These are phyloP conservation scores for Populus tomentosa DNA, from an alignment of 441 rosid species.

Conservation along the genomic window DNA sequence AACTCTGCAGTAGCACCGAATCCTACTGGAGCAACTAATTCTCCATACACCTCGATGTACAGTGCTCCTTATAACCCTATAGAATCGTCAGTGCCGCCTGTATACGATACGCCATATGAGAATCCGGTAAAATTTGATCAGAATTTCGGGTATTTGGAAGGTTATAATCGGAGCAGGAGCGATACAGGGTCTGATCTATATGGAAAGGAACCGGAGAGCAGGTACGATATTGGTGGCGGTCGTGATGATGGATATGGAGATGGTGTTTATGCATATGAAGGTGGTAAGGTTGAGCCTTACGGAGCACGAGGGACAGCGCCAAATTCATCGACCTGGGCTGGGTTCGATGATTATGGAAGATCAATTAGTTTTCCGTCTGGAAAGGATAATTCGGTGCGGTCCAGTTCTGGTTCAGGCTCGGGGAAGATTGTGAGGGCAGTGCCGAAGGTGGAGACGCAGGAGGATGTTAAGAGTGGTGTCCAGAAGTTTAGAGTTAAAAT, in stretches of 20 bases:
- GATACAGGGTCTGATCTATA: conserved; percentile 54
- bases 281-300: conserved; percentile 85
- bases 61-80: conserved; percentile 38
- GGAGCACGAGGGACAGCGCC: conserved; percentile 94
- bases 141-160: conserved; percentile 41
- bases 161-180: conserved; percentile 37
- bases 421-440: conserved; percentile 84
- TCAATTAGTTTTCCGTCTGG: conserved; percentile 58
- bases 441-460: conserved; percentile 85
- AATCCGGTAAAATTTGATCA: conserved; percentile 56
- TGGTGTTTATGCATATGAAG: conserved; percentile 82
- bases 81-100: conserved; percentile 43
- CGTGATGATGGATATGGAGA: conserved; percentile 65
- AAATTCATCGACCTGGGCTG: conserved; percentile 65
- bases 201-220: conserved; percentile 56
- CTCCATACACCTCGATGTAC: conserved; percentile 46
- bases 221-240: conserved; percentile 28
- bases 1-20: background rate
- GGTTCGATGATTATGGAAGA: conserved; percentile 94
- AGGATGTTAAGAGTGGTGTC: conserved; percentile 77
- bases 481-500: conserved; percentile 94
- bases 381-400: conserved; percentile 38
- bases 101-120: conserved; percentile 43
- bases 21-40: conserved; percentile 24
- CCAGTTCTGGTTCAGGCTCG: conserved; percentile 34